Base-by-base conservation (phyloP, 1,284 basidiomycete genomes). In the Apiotrichum akiyoshidainum region DNA sequence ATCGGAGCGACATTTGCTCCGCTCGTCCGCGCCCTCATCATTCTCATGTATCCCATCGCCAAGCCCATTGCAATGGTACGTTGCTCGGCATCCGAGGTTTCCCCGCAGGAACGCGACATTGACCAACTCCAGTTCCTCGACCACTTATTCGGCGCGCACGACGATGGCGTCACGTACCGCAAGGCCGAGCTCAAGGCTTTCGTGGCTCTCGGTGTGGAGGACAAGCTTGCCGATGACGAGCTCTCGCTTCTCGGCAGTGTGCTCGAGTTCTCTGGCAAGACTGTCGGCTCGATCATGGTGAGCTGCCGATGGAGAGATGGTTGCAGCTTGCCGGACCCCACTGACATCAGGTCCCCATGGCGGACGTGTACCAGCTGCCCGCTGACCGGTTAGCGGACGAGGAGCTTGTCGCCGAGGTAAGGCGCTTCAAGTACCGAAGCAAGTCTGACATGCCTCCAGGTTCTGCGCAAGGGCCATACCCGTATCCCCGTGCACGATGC, bases 171-270 rank as follows among this genome's bases (percentile, higher is more conserved):
- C 57, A 90, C 88, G 0, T 93, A 93, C 78, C 90, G 91, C 67
- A 92, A 92, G 74, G 89, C 89, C 0, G 89, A 94, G 70, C 84
- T 96, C 46, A 91, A 90, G 77, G 90, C 89, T 0, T 96, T 97
- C 75, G 84, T 97, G 21, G 50, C 89, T 74, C 47, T 78, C 73
- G 65, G 81, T 70, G 75, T 80, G 74, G 89, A 93, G 77, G 83
- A 90, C 60, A 85, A 86, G 34, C 85, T 91, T 37, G 85, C 87
- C 68, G 87, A 93, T 67, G 88, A 93, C 63, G 88, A 93, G 73
- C 88, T 92, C 52, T 82, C 83, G 51, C 90, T 94, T 56, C 78
- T 94, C 42, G 92, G 90, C 65, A 88, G 88, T 17, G 89, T 93
- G 2, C 78, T 92, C 47, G 89, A 90, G 64, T 82, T 94, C 57